phyloP scores from a whole-genome alignment of 345 rosid species.

The Gossypium herbaceum region DNA sequence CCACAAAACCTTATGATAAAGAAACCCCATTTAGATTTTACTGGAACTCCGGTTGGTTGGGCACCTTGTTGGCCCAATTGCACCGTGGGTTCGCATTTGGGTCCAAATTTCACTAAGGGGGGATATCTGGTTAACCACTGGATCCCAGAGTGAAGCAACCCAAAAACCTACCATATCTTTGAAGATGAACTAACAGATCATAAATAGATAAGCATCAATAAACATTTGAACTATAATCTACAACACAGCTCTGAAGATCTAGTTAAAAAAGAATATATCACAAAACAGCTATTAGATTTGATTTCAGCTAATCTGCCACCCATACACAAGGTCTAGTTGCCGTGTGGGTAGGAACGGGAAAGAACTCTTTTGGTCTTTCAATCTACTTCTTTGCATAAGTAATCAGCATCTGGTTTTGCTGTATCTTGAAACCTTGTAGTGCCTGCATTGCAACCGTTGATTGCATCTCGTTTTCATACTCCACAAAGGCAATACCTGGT shows the following conservation, averaged over 20 bases:
- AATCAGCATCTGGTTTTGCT: conserved; percentile 72
- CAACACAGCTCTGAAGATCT: not conserved
- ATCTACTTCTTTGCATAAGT: conserved; percentile 91
- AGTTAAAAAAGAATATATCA: not conserved
- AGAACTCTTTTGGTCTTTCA: not conserved
- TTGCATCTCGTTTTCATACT: conserved; percentile 2
- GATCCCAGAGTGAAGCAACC: not conserved
- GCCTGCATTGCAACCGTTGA: conserved; percentile 40
- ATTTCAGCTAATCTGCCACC: not conserved
- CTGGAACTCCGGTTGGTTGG: not conserved
- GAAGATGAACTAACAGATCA: too few species aligned
- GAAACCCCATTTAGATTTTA: not conserved
- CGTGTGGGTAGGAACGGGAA: not conserved
- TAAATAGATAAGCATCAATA: not conserved
- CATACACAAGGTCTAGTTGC: not conserved
- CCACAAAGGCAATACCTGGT: conserved; percentile 9
- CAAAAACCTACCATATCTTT: too few species aligned
- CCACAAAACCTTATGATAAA: not conserved
- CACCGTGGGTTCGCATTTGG: not conserved
- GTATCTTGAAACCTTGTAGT: conserved; percentile 76
- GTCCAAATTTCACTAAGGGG: not conserved
- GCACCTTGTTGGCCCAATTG: not conserved
- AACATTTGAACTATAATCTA: not conserved
- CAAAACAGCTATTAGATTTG: not conserved
- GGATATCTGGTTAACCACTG: not conserved